phyloP scores from a whole-genome alignment of 2,329 filamentous ascomycete species.

The Sphaerulina populicola region DNA sequence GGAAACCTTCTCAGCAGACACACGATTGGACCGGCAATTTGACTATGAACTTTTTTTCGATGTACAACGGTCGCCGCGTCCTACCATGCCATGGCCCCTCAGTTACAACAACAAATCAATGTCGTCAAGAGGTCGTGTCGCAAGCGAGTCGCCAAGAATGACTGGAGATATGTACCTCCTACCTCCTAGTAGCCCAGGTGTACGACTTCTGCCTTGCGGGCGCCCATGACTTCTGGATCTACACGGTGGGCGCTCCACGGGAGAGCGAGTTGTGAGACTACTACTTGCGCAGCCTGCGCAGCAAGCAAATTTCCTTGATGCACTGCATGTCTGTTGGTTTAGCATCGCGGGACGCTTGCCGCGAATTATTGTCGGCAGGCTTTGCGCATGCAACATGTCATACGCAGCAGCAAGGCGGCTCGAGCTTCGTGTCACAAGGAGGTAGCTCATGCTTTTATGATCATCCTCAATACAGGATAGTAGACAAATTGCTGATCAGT shows the following conservation, averaged over 20 bases:
- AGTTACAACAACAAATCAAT: neutral
- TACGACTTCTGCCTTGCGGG: conserved; percentile 1
- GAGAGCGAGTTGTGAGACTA: conserved; percentile 4
- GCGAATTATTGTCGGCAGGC: neutral
- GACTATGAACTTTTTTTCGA: neutral
- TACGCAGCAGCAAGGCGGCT: conserved; percentile 1
- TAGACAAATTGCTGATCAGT: conserved; percentile 1
- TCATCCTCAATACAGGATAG: conserved; percentile 2
- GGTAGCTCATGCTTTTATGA: neutral
- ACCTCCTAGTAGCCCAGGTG: neutral
- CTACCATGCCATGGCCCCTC: conserved; percentile 2
- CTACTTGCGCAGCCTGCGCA: neutral
- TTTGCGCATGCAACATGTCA: conserved; percentile 1
- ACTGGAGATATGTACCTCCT: too few relatives aligned
- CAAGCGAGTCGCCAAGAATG: conserved; percentile 2
- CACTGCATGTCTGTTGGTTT: neutral
- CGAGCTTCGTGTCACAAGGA: conserved; percentile 3
- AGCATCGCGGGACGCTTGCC: conserved; percentile 2
- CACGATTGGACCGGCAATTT: conserved; percentile 2
- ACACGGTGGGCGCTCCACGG: conserved; percentile 1
- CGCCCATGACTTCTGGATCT: conserved; percentile 8
- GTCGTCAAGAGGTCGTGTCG: neutral
- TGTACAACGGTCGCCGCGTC: conserved; percentile 1
- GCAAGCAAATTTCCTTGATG: neutral
- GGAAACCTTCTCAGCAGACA: conserved; percentile 1